Base-by-base conservation (phyloP, 345 rosid species). In the Brassica napus region DNA sequence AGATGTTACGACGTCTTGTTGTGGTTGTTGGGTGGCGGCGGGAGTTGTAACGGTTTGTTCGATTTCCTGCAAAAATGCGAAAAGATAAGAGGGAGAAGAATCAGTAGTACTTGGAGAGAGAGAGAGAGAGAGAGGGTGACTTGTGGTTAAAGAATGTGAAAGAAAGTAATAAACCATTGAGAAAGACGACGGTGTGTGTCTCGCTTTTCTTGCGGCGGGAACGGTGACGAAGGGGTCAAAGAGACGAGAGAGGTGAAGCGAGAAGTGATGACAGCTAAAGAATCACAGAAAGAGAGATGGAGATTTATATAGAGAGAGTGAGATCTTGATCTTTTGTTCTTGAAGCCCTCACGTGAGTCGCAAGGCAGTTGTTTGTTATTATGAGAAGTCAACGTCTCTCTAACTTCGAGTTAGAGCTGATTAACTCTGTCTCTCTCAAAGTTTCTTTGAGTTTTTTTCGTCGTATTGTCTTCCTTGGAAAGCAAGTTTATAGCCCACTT, bases 141-240 rank as follows among this genome's bases (percentile, higher is more conserved):
- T 8, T 24, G 23, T 23, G 71, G 31, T 15, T 39, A 30, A 57
- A 66, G 65, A 34, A 74, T 32, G 72, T 23, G 67, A 58, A 58
- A 65, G 58, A 63, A 54, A 26, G 31, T 47, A 55, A 78, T 26
- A 1, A 59, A 79, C 78, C 82, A 79, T 79, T 68, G 70, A 24
- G 31, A 12, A 49, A 59, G 65, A 74, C 37, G 76, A 68, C 16
- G 74, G 74, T 59, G 42, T 44, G 42, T 31, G 32, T 59, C 74
- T 67, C 78, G 74, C 78, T 62, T 60, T 49, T 49, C 60, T 79
- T 74, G 70, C 82, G 73, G 78, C 18, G 52, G 82, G 30, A 44
- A 60, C 73, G 69, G 78, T 79, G 78, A 59, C 3, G 68, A 14
- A 42, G 54, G 35, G 54, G 54, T 72, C 14, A 78, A 39, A 57